Conservation (phyloP, 345 rosid genomes). For the Cardiospermum halicacabum region DNA sequence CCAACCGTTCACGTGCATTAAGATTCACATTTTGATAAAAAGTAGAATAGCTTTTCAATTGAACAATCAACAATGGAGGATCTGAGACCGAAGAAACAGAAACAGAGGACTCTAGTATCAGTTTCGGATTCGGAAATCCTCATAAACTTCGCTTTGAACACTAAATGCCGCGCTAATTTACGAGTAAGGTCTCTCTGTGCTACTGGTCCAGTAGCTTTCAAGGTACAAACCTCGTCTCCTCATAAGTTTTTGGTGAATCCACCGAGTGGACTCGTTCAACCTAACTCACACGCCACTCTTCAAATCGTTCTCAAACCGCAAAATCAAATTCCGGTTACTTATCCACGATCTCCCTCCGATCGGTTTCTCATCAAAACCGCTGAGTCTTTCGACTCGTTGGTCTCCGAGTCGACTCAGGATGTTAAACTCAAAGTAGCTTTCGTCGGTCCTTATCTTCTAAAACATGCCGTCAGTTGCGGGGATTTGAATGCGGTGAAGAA, state of each 20-base stretch:
- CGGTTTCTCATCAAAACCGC: slow-evolving; percentile 51
- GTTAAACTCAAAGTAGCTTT: slow-evolving; percentile 59
- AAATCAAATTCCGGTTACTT: slow-evolving; percentile 35
- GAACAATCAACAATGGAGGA: slow-evolving; percentile 18
- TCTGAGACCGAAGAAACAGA: background rate
- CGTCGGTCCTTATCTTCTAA: slow-evolving; percentile 46
- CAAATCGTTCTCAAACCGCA: slow-evolving; percentile 59
- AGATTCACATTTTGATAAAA: no score
- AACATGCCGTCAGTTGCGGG: slow-evolving; percentile 40
- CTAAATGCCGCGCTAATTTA: slow-evolving; percentile 48
- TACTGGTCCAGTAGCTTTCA: slow-evolving; percentile 42
- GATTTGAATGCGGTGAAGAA: slow-evolving; percentile 35
- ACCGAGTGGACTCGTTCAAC: slow-evolving; percentile 44
- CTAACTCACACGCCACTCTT: slow-evolving; percentile 34
- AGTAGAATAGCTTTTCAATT: background rate
- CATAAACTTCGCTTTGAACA: slow-evolving; percentile 39
- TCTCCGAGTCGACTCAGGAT: slow-evolving; percentile 32
- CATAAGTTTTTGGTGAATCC: slow-evolving; percentile 58
- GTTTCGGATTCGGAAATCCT: slow-evolving; percentile 38
- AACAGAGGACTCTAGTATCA: slow-evolving; percentile 20
- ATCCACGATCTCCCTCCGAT: slow-evolving; percentile 57
- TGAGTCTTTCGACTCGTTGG: slow-evolving; percentile 27
- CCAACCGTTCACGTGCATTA: slow-evolving; percentile 4
- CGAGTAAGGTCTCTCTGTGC: slow-evolving; percentile 40
- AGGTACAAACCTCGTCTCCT: slow-evolving; percentile 61